Evolutionary conservation across 192 early-diverging fungal species (phyloP).

Genomic region (Gaertneriomyces semiglobifer): DNA sequence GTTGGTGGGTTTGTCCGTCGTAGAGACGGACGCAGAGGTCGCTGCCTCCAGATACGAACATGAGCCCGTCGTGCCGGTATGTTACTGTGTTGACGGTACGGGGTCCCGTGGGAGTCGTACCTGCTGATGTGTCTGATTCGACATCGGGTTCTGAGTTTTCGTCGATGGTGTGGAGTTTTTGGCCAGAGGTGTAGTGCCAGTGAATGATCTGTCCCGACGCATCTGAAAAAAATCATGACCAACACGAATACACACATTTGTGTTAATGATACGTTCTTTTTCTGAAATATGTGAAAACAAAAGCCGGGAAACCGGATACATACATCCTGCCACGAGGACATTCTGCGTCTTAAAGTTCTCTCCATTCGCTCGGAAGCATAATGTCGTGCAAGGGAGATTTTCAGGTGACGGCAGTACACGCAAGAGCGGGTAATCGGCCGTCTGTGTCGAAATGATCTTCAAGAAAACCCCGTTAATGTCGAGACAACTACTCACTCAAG

Average conservation of each 20-base stretch:
- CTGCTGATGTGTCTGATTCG: not conserved
- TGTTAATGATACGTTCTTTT: not conserved
- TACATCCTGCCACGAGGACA: conserved; percentile 53
- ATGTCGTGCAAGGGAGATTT: conserved; percentile 39
- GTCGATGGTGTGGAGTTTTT: conserved; percentile 37
- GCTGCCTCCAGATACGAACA: conserved; percentile 44
- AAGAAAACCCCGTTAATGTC: no score
- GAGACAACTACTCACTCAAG: no score
- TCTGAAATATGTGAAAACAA: not conserved
- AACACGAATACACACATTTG: not conserved
- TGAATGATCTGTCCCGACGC: conserved; percentile 51
- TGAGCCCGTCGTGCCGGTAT: conserved; percentile 30
- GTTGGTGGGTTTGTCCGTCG: conserved; percentile 24
- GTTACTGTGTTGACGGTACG: conserved; percentile 29
- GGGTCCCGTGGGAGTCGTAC: no score
- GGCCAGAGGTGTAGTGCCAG: conserved; percentile 50
- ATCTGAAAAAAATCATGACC: conserved; percentile 24
- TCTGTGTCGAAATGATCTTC: conserved; percentile 15
- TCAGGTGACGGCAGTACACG: no score
- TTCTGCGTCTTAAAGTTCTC: conserved; percentile 42
- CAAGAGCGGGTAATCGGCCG: not conserved
- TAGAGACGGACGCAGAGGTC: conserved; percentile 47
- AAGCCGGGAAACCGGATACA: not conserved
- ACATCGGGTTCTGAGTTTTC: conserved; percentile 22
- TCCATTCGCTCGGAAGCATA: conserved; percentile 47